Evolutionary conservation across 495 filamentous ascomycete genomes (phyloP), one percentile per base, ranked within the genome.

Genomic region (Saxophila tyrrhenica): DNA sequence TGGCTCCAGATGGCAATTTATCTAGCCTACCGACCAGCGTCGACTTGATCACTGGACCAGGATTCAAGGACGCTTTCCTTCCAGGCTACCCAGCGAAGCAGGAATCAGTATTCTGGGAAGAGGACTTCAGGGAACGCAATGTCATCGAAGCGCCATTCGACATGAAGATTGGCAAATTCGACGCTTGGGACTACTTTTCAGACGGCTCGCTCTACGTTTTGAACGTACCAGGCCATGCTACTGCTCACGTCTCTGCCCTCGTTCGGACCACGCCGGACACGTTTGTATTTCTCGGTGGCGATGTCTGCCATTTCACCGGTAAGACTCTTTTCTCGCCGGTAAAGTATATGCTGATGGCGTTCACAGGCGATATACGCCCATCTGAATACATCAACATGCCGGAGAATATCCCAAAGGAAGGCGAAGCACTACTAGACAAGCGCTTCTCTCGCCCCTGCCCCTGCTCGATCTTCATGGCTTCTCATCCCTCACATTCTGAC

Each of bases 201-300:
- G 74, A 77, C 48, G 73, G 74, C 10, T 71, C 22, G 58, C 68
- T 61, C 70, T 74, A 64, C 48, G 57, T 77, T 8, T 66, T 77
- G 7, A 61, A 70, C 22, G 66, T 60, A 9, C 73, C 73, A 0
- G 74, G 74, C 1, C 73, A 76, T 53, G 61, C 71, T 7, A 51
- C 67, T 2, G 72, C 70, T 20, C 73, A 76, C 56, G 46, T 76
- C 8, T 68, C 62, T 39, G 73, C 56, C 7, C 56, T 76, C 1
- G 70, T 64, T 1, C 66, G 73, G 21, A 70, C 69, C 2, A 92
- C 81, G 2, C 89, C 90, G 56, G 95, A 66, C 0, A 87, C 61
- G 25, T 77, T 78, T 2, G 41, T 56, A 13, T 48, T 50, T 22
- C 2, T 47, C 1, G 49, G 48, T 45, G 55, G 55, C 20, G 55